Base-by-base conservation (phyloP, 768 basidiomycete genomes). In the Daedalea quercina region DNA sequence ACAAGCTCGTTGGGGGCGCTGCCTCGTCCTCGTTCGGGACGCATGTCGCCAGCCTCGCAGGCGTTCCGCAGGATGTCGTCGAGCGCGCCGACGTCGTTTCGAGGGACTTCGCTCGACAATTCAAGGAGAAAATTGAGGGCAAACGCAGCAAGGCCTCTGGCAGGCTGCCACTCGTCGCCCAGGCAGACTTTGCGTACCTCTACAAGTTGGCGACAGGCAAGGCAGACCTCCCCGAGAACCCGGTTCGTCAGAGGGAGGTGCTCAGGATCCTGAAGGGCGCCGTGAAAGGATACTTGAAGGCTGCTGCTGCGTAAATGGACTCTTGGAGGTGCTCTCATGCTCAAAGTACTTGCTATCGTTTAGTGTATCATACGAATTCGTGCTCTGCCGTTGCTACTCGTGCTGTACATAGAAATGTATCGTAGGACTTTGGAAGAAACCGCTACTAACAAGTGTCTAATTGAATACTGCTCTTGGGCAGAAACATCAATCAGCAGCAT, bases 41-140 rank as follows among this genome's bases (percentile, higher is more conserved):
- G 1, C 93, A 95, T 63, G 95, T 98, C 41, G 96, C 96, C 25
- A 89, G 86, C 59, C 78, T 99, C 43, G 96, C 95, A 3, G 96
- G 95, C 4, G 92, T 98, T 0, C 93, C 94, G 1, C 65, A 76
- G 13, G 75, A 79, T 8, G 90, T 99, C 15, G 92, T 99, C 37
- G 76, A 87, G 54, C 82, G 96, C 3, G 96, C 96, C 3, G 92
- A 94, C 58, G 68, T 80, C 23, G 81, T 98, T 44, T 96, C 94
- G 13, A 80, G 80, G 50, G 84, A 90, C 62, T 94, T 94, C 64
- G 90, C 92, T 1, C 72, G 81, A 58, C 82, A 94, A 60, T 98
- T 98, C 76, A 87, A 86, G 60, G 85, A 85, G 59, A 80, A 84
- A 57, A 70, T 90, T 49, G 79, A 89, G 62, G 74, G 78, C 55